Evolutionary conservation across 305 asterid genomes (phyloP), one percentile per base, ranked within the genome.

Genomic region (Fraxinus latifolia): DNA sequence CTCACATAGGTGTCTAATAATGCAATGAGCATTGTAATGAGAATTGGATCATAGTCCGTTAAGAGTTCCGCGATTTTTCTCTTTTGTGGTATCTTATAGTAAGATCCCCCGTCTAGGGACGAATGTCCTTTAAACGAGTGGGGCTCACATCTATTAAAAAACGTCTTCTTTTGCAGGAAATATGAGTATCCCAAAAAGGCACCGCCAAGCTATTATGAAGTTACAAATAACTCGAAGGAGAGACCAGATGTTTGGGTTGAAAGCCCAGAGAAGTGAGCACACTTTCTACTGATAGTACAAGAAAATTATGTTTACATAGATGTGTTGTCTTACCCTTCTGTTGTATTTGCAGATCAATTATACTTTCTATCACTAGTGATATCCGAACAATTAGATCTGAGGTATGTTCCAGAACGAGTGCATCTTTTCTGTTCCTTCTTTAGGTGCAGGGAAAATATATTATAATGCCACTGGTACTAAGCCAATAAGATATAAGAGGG

Each of bases 221-320:
- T 95, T 82, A 91, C 99, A 78, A 92, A 95, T 87, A 90, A 92
- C 87, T 86, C 98, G 36, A 94, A 94, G 89, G 99, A 95, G 91
- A 91, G 98, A 82, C 99, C 99, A 44, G 99, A 95, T 84, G 99
- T 95, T 83, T 95, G 99, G 99, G 85, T 95, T 84, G 99, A 95
- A 80, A 94, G 97, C 88, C 99, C 99, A 73, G 98, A 95, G 84
- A 94, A 90, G 98, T 95, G 82, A 84, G 93, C 85, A 83, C 65
- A 81, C 39, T 34, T 77, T 81, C 82, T 55, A 27, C 60, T 76
- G 74, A 79, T 70, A 33, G 17, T 27, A 67, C 19, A 58, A 2
- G 62, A 73, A 78, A 29, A 12, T 31, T 79, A 25, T 21, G 1
- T 47, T 14, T 27, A 27, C 44, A 74, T 6, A 9, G 25, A 0